Percentiles rank a stretch among this genome's conserved stretches.
phyloP scores from a whole-genome alignment of 805 yeast genomes.

The Yamadazyma phyllophila region DNA sequence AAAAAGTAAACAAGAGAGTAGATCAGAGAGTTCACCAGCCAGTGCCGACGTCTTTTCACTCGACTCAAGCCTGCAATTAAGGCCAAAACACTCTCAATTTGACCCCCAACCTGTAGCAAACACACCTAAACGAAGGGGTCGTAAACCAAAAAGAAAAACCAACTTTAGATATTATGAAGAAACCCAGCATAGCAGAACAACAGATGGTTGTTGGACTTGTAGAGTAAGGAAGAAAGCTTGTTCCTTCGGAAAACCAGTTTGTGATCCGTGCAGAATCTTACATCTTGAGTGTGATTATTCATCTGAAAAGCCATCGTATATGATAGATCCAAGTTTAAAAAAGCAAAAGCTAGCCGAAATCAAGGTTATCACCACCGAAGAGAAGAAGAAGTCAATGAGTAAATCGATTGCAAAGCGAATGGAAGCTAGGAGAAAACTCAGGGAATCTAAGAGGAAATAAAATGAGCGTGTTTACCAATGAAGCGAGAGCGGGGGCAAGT shows the following conservation, averaged over 20 bases:
- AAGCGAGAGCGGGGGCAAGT: neutral
- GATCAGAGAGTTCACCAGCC: neutral
- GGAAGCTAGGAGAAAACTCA: neutral
- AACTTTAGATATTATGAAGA: neutral
- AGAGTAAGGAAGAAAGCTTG: conserved; percentile 71
- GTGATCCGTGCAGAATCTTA: conserved; percentile 56
- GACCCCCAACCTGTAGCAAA: too few species aligned
- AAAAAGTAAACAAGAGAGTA: too few species aligned
- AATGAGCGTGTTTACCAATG: too few species aligned
- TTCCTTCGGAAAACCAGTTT: conserved; percentile 60
- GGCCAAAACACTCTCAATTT: too few species aligned
- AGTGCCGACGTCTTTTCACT: neutral
- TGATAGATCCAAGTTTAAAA: conserved; percentile 29
- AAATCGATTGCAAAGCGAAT: neutral
- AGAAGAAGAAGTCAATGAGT: neutral
- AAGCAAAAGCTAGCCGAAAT: conserved; percentile 19
- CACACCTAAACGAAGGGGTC: neutral
- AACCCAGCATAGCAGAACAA: neutral
- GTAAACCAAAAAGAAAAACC: neutral
- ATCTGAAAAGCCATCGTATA: conserved; percentile 38
- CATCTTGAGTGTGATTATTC: conserved; percentile 51
- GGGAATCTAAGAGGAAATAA: too few species aligned
- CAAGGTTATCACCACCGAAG: conserved; percentile 1
- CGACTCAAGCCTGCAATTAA: too few species aligned
- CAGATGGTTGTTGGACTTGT: conserved; percentile 74